These are phyloP conservation scores for Biscogniauxia sp. DNA, from an alignment of 2,329 filamentous ascomycete genomes.

Conservation along the genomic window DNA sequence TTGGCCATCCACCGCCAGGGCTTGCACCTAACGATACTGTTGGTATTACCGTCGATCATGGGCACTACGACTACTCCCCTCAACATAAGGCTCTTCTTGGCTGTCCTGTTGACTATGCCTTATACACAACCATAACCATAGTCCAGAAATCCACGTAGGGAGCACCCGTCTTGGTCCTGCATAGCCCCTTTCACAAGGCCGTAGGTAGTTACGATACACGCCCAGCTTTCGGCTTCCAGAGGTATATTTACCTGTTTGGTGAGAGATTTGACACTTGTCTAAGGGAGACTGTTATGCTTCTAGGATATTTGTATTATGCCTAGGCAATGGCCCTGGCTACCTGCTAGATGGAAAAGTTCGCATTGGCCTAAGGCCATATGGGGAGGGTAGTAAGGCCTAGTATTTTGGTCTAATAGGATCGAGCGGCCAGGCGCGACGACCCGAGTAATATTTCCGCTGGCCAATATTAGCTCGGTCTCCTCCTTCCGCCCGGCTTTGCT, in stretches of 20 bases:
- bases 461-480: slow-evolving; percentile 17
- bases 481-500: slow-evolving; percentile 13
- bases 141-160: background rate
- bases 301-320: slow-evolving; percentile 4
- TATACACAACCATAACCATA: background rate
- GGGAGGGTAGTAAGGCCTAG: slow-evolving; percentile 23
- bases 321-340: slow-evolving; percentile 8
- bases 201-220: background rate
- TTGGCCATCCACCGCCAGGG: slow-evolving; percentile 15
- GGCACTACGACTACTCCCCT: slow-evolving; percentile 25
- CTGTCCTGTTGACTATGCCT: slow-evolving; percentile 13
- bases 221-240: background rate
- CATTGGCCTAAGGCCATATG: background rate
- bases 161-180: background rate
- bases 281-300: background rate
- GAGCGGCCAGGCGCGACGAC: slow-evolving; percentile 27
- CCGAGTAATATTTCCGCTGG: slow-evolving; percentile 21
- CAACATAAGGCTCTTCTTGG: slow-evolving; percentile 19
- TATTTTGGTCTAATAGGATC: slow-evolving; percentile 29
- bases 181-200: background rate
- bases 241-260: background rate
- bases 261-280: background rate
- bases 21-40: slow-evolving; percentile 31
- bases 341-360: background rate
- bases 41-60: slow-evolving; percentile 27